phyloP scores from a whole-genome alignment of 2,329 filamentous ascomycete genomes.

The Podosphaera xanthii region DNA sequence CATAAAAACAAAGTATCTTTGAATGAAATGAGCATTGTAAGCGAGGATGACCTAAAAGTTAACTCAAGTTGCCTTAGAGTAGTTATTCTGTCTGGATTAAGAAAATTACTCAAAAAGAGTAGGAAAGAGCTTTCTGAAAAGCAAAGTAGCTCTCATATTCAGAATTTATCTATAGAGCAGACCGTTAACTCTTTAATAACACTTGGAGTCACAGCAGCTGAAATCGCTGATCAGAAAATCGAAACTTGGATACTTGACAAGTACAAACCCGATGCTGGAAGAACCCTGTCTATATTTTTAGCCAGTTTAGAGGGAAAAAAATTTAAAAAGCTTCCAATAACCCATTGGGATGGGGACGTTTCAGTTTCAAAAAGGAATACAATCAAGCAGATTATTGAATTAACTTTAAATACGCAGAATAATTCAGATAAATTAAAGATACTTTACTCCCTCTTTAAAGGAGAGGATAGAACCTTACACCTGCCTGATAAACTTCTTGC shows the following conservation, averaged over 20 bases:
- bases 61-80: conserved; percentile 6
- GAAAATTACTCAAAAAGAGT: conserved; percentile 5
- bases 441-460: conserved; percentile 7
- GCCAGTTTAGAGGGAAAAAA: conserved; percentile 3
- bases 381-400: conserved; percentile 6
- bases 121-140: neutral
- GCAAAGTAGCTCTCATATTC: neutral
- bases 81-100: conserved; percentile 8
- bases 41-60: conserved; percentile 5
- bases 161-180: conserved; percentile 6
- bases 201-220: conserved; percentile 4
- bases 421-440: conserved; percentile 10
- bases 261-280: conserved; percentile 5
- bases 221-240: conserved; percentile 5
- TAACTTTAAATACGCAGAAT: conserved; percentile 3
- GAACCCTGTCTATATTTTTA: conserved; percentile 9
- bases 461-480: conserved; percentile 1
- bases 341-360: conserved; percentile 4
- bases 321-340: neutral
- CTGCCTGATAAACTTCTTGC: conserved; percentile 12
- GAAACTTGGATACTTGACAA: conserved; percentile 4
- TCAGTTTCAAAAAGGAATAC: conserved; percentile 7
- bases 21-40: conserved; percentile 8
- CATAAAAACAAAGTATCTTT: conserved; percentile 5
- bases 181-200: conserved; percentile 11